Percentiles rank a stretch among this genome's conserved stretches.
Evolutionary conservation across 331 rosid genomes (phyloP).

Genomic region (Rosa hybrid): DNA sequence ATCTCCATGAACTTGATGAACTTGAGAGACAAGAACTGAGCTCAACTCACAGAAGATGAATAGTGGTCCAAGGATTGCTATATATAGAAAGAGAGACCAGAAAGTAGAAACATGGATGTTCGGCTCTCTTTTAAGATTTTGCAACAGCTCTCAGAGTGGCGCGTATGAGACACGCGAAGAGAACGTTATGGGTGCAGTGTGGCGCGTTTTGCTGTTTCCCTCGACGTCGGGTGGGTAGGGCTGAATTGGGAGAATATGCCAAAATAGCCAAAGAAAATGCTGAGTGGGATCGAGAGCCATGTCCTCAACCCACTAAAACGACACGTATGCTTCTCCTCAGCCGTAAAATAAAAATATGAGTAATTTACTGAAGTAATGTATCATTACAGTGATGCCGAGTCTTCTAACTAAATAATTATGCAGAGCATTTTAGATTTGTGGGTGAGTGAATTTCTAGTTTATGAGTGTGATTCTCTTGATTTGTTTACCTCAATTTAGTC

Average conservation of each 20-base stretch:
- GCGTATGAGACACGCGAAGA: slow-evolving; percentile 22
- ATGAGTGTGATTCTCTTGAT: too few species aligned
- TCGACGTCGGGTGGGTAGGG: background rate
- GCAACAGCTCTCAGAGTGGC: background rate
- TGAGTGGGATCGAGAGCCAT: slow-evolving; percentile 10
- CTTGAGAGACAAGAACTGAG: background rate
- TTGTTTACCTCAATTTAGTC: too few species aligned
- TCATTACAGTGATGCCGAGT: too few species aligned
- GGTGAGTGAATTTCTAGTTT: too few species aligned
- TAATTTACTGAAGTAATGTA: too few species aligned
- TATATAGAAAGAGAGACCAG: background rate
- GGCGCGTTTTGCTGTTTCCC: background rate
- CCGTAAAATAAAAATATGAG: too few species aligned
- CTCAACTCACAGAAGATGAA: background rate
- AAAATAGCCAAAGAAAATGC: background rate
- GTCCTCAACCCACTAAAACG: too few species aligned
- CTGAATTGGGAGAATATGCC: too few species aligned
- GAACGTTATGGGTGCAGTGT: background rate
- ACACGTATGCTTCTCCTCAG: too few species aligned
- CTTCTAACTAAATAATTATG: too few species aligned
- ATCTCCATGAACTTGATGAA: slow-evolving; percentile 24
- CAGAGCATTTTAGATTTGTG: too few species aligned
- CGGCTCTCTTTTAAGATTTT: background rate
- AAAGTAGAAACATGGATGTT: background rate
- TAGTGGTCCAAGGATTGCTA: background rate